Evolutionary conservation across 2,329 filamentous ascomycete genomes (phyloP).

Genomic region (Whalleya microplaca): DNA sequence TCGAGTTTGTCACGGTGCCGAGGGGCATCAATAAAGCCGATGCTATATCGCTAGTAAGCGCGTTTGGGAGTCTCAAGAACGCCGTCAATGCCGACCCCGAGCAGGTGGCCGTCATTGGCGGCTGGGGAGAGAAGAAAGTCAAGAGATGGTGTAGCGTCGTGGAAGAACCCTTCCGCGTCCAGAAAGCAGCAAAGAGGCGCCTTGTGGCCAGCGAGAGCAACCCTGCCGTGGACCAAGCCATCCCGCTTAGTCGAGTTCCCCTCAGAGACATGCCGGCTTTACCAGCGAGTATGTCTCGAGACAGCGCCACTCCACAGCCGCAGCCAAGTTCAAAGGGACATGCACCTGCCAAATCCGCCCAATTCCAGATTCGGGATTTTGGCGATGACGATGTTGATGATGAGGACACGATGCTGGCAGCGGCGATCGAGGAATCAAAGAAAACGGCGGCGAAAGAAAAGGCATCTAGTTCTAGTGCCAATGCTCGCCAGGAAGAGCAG

Average conservation of each 20-base stretch:
- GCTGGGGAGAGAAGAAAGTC: slow-evolving; percentile 96
- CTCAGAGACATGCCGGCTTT: slow-evolving; percentile 44
- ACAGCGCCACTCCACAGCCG: slow-evolving; percentile 27
- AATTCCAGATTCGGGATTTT: slow-evolving; percentile 44
- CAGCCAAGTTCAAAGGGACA: slow-evolving; percentile 12
- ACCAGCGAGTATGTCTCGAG: slow-evolving; percentile 30
- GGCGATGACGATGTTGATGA: slow-evolving; percentile 46
- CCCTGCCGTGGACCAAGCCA: slow-evolving; percentile 41
- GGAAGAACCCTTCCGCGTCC: slow-evolving; percentile 80
- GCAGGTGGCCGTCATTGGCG: slow-evolving; percentile 80
- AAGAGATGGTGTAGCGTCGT: slow-evolving; percentile 82
- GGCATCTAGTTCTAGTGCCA: slow-evolving; percentile 23
- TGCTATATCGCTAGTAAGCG: slow-evolving; percentile 84
- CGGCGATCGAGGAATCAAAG: slow-evolving; percentile 52
- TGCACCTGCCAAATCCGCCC: slow-evolving; percentile 12
- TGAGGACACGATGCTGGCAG: slow-evolving; percentile 54
- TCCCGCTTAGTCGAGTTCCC: slow-evolving; percentile 45
- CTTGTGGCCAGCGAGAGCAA: slow-evolving; percentile 32
- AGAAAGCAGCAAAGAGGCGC: slow-evolving; percentile 64
- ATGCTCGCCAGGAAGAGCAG: slow-evolving; percentile 42
- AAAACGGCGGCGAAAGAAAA: slow-evolving; percentile 41
- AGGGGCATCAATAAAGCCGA: slow-evolving; percentile 93
- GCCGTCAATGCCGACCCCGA: slow-evolving; percentile 88
- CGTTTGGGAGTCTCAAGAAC: slow-evolving; percentile 85
- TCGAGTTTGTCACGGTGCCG: slow-evolving; percentile 91